phyloP scores from a whole-genome alignment of 768 basidiomycete species.

The Russula compacta region DNA sequence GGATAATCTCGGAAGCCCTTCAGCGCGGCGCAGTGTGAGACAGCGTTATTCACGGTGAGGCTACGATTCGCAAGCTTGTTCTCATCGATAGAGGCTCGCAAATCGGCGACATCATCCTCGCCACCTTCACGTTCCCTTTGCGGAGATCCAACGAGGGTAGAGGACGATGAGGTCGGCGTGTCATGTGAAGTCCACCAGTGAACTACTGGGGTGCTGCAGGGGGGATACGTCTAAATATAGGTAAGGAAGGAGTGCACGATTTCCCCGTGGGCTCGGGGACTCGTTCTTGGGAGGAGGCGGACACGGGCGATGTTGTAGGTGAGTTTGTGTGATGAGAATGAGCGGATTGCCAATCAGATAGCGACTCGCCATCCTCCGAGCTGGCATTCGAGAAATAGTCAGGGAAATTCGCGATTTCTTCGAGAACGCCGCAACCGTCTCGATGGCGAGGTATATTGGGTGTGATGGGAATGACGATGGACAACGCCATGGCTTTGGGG shows the following conservation, averaged over 20 bases:
- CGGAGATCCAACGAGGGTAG: not conserved
- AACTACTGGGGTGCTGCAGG: not conserved
- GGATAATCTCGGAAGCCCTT: conserved; percentile 9
- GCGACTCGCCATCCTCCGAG: not conserved
- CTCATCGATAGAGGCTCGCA: conserved; percentile 12
- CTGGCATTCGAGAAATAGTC: not conserved
- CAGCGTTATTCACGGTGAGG: conserved; percentile 1
- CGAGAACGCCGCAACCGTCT: not conserved
- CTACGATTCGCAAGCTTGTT: conserved; percentile 12
- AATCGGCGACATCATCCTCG: not conserved
- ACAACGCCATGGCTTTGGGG: conserved; percentile 1
- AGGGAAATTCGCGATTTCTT: not conserved
- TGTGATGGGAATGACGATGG: not conserved
- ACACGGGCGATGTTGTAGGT: not conserved
- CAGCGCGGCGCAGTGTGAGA: conserved; percentile 5
- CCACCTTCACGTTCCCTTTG: not conserved
- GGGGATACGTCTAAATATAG: conserved; percentile 5
- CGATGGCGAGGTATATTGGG: not conserved
- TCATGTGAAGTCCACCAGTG: not conserved
- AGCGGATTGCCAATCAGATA: not conserved
- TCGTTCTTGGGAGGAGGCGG: not conserved
- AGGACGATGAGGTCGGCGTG: conserved; percentile 2
- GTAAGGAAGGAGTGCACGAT: conserved; percentile 1
- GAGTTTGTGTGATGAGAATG: not conserved
- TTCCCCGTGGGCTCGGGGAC: conserved; percentile 1